Base-by-base conservation (phyloP, 192 early-diverging fungal species). In the Coemansia sp. region DNA sequence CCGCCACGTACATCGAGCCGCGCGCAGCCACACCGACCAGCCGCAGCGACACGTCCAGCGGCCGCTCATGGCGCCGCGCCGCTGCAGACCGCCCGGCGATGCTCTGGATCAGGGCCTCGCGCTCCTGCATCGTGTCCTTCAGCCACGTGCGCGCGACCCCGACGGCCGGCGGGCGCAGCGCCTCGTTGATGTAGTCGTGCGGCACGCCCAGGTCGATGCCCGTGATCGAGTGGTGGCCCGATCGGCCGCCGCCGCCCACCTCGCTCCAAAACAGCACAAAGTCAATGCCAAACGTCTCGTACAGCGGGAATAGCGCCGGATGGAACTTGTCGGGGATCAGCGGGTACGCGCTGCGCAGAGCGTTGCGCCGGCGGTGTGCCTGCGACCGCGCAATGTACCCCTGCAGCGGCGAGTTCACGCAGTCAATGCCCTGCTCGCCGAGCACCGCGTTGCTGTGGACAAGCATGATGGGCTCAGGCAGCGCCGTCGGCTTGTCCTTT, bases 221-320 rank as follows among this genome's bases (percentile, higher is more conserved):
- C 21, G 91, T 89, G 52, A 96, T 92, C 43, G 91, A 93, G 55
- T 95, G 94, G 64, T 98, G 93, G 1, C 95, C 95, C 16, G 62
- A 53, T 18, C 64, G 66, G 10, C 19, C 38, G 7, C 38, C 12
- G 3, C 60, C 71, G 42, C 63, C 77, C 3, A 49, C 22, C 30
- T 69, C 64, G 10, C 54, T 68, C 93, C 93, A 98, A 58, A 92
- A 89, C 7, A 98, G 60, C 10, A 87, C 79, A 56, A 98, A 83
- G 59, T 98, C 95, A 14, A 95, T 83, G 56, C 95, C 89, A 60
- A 92, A 89, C 7, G 88, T 89, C 60, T 86, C 90, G 69, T 91
- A 98, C 8, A 95, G 67, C 8, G 94, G 86, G 66, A 98, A 98
- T 19, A 91, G 65, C 18, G 77, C 69, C 11, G 64, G 38, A 22